A percentile compares a stretch with the other conserved stretches of the same genome.
Conservation (phyloP, 202 grass and related monocot genomes). For the Eragrostis tef region DNA sequence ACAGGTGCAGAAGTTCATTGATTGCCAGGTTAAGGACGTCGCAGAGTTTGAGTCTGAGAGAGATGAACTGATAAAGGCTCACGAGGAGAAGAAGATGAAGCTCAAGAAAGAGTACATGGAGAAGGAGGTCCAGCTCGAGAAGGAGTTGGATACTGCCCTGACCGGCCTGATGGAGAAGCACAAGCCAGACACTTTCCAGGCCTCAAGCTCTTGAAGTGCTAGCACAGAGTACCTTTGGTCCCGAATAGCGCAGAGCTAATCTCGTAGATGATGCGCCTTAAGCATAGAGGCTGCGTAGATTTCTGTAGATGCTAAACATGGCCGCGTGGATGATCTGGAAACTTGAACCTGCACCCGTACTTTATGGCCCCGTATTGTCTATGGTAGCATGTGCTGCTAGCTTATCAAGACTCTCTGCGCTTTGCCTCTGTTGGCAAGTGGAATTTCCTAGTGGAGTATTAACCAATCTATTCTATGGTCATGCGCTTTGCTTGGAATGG, state of each 20-base stretch:
- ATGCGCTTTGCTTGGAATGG: background rate
- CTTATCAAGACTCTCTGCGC: background rate
- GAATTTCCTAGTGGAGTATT: background rate
- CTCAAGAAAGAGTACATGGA: conserved; percentile 64
- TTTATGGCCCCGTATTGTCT: background rate
- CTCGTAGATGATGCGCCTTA: background rate
- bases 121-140: conserved; percentile 71
- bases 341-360: background rate
- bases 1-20: conserved; percentile 67
- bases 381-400: background rate
- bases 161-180: conserved; percentile 79
- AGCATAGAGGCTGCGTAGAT: background rate
- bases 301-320: background rate
- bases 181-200: conserved; percentile 66
- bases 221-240: background rate
- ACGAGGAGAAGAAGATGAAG: conserved; percentile 63
- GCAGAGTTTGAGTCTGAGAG: conserved; percentile 63
- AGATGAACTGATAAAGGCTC: conserved; percentile 55
- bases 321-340: background rate
- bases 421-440: conserved; percentile 1
- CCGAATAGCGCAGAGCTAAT: background rate
- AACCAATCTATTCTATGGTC: background rate
- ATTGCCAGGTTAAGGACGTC: conserved; percentile 70
- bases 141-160: conserved; percentile 56
- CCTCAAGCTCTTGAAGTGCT: conserved; percentile 42